phyloP scores from a whole-genome alignment of 164 flowering plant species.

The Cinnamomum chago region DNA sequence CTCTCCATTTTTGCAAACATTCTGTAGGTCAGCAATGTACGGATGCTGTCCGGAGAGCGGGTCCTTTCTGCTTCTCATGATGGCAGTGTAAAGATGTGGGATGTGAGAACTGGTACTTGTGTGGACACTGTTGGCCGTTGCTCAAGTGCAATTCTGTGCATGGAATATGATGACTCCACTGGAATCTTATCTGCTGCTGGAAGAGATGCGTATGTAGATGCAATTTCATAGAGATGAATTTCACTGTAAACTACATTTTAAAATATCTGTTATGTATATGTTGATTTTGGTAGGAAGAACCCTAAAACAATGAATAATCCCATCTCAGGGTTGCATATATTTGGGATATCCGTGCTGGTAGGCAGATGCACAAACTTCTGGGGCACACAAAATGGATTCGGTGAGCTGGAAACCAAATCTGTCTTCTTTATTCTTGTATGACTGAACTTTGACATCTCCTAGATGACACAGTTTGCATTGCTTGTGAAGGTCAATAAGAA shows the following conservation, averaged over 20 bases:
- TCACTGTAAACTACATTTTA: not conserved
- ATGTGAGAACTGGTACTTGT: conserved; percentile 94
- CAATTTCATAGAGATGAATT: conserved; percentile 8
- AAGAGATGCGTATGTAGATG: conserved; percentile 74
- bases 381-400: conserved; percentile 97
- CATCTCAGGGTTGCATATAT: conserved; percentile 68
- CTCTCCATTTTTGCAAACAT: not conserved
- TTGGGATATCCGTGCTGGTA: conserved; percentile 98
- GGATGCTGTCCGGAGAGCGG: conserved; percentile 94
- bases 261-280: not conserved
- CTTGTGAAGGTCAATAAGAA: conserved; percentile 80
- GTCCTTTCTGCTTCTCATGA: conserved; percentile 97
- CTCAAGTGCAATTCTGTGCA: conserved; percentile 89
- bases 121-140: conserved; percentile 97
- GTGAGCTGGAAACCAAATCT: conserved; percentile 26
- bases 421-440: not conserved
- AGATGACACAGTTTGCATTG: not conserved
- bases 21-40: conserved; percentile 71
- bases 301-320: conserved; percentile 9
- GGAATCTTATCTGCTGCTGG: conserved; percentile 97
- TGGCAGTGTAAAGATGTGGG: conserved; percentile 99
- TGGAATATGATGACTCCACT: conserved; percentile 96
- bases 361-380: conserved; percentile 87
- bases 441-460: not conserved
- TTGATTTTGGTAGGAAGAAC: conserved; percentile 2